Percentiles rank a stretch among this genome's conserved stretches.
These are phyloP conservation scores for Macadamia tetraphylla DNA, from an alignment of 164 flowering plant genomes.

Conservation along the genomic window DNA sequence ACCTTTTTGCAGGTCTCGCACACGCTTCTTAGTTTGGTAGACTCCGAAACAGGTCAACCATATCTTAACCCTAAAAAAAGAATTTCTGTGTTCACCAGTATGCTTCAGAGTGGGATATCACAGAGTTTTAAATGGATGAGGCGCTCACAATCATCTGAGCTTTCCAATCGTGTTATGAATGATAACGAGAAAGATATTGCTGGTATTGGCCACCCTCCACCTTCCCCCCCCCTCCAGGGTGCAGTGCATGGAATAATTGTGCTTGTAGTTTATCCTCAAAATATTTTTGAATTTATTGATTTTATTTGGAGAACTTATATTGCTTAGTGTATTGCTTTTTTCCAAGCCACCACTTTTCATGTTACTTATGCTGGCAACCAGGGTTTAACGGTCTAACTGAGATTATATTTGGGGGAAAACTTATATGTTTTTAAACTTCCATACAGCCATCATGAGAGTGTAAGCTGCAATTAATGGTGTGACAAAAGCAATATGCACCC, in stretches of 20 bases:
- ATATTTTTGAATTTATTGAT: too few relatives aligned
- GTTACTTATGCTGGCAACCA: too few relatives aligned
- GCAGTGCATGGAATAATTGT: neutral
- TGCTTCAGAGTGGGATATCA: slow-evolving; percentile 82
- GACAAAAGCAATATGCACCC: too few relatives aligned
- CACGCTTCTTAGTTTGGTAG: slow-evolving; percentile 83
- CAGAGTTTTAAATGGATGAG: slow-evolving; percentile 53
- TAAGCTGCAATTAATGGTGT: too few relatives aligned
- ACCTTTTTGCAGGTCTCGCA: slow-evolving; percentile 73
- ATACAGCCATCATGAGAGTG: too few relatives aligned
- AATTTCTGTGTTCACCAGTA: slow-evolving; percentile 61
- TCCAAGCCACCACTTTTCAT: too few relatives aligned
- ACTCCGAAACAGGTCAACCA: slow-evolving; percentile 69
- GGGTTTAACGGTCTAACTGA: too few relatives aligned
- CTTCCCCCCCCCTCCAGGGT: neutral
- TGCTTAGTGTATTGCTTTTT: too few relatives aligned
- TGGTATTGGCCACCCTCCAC: slow-evolving; percentile 32
- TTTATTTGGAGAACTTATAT: too few relatives aligned
- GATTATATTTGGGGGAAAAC: too few relatives aligned
- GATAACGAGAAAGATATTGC: slow-evolving; percentile 24
- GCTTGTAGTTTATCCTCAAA: too few relatives aligned
- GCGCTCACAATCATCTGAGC: slow-evolving; percentile 26
- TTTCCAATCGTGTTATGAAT: slow-evolving; percentile 18
- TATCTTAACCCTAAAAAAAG: slow-evolving; percentile 48
- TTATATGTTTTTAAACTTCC: too few relatives aligned